Base-by-base conservation (phyloP, 2,329 filamentous ascomycete species). In the Gyromitra esculenta region DNA sequence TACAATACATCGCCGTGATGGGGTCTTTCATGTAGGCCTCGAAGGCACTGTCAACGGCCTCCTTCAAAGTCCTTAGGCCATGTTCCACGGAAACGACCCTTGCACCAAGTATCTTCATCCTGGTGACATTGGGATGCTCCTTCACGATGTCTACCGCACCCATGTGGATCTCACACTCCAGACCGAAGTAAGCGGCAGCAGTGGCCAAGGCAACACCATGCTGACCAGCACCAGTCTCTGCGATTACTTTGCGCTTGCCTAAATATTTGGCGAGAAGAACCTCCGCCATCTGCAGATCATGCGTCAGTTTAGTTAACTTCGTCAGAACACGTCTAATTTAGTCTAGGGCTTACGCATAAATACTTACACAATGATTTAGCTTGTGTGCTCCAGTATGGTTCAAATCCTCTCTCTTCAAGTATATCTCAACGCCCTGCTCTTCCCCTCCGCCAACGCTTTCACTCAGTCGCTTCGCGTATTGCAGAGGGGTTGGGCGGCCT, bases 331-430 rank as follows among this genome's bases (percentile, higher is more conserved):
- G 50, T 13, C 31, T 35, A n/a, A 25, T 39, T 31, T 4, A 45
- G 9, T n/a, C 7, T 5, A 35, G 43, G 18, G 48, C 39, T 35
- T 18, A 7, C 41, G 48, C 15, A 6, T 43, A 62, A 31, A 18
- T 21, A 70, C 69, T 64, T 56, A 78, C 69, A 15, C 73, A 77
- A 39, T 78, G 76, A 13, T 78, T 78, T 2, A 78, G 39, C 35
- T 78, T 78, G 57, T 78, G 76, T 8, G 76, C 76, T 9, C 76
- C 76, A 11, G 76, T 77, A 59, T 78, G 76, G 50, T 78, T 78
- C 37, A 78, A 48, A 52, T 78, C 76, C 50, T 78, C 76, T 15
- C 76, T 63, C 59, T 78, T 78, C 48, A 78, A n/a, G 25, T 72
- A 78, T 63, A 78, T 77, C 64, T 78, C 67, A n/a, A 77, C 76